Base-by-base conservation (phyloP, 805 yeast species). In the Wickerhamomyces strasburgensis region DNA sequence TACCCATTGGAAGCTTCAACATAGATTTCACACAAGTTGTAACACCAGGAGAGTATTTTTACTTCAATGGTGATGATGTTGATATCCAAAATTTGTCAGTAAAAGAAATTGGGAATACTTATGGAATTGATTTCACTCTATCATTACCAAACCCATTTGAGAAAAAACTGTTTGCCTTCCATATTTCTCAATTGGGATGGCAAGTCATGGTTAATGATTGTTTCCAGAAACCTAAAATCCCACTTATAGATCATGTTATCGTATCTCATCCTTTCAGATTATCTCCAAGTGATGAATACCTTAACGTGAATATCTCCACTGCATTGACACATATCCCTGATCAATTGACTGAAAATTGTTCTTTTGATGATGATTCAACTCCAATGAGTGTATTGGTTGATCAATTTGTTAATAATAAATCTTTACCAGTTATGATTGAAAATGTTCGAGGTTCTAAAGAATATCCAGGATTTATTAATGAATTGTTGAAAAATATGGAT, bases 141-240 rank as follows among this genome's bases (percentile, higher is more conserved):
- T 34, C 46, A 5, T 15, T 53, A 4, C 54, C 59, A 15, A 49
- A 55, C 25, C 54, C 52, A 10, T 8, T n/a, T 31, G 26, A 36
- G 30, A 26, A 38, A 39, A 33, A 44, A 33, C 5, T 51, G 42
- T 40, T 38, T 48, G 34, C 49, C 16, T 37, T 53, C 43, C 16
- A 44, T 13, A 40, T 69, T 5, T 74, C 75, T 9, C 30, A 40
- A 7, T 37, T 67, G 6, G 39, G 47, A 5, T 68, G 73, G 72
- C 52, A 56, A 14, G 8, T 68, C 2, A 46, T 51, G 9, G 39
- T 67, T 14, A 51, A 62, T 6, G 70, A 64, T 45, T 70, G 75
- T 44, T 19, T 48, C 19, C 48, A 49, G 2, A 28, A 48, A 1
- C 57, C 60, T 11, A 43, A 48, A 1, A 58, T 68, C 8, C 35